Evolutionary conservation across 1,139 yeast genomes (phyloP).

Genomic region (Candida labiduridarum): DNA sequence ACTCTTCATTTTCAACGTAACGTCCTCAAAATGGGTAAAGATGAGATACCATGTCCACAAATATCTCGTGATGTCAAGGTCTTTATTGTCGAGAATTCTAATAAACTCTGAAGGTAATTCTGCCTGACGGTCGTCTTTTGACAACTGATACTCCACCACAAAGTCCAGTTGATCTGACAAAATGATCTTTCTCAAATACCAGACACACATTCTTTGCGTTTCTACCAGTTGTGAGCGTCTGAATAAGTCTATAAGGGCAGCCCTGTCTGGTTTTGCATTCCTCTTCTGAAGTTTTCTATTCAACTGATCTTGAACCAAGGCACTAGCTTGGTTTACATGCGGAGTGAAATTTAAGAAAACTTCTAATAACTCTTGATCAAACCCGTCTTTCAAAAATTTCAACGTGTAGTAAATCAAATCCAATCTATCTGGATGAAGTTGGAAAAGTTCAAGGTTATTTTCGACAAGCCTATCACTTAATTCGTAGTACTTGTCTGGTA

Average conservation of each 20-base stretch:
- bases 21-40: conserved; percentile 63
- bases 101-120: conserved; percentile 40
- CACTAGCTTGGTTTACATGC: conserved; percentile 31
- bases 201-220: conserved; percentile 40
- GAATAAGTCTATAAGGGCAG: conserved; percentile 26
- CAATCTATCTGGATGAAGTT: conserved; percentile 36
- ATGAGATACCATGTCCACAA: conserved; percentile 74
- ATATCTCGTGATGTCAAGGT: conserved; percentile 39
- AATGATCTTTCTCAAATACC: conserved; percentile 38
- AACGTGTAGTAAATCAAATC: conserved; percentile 53
- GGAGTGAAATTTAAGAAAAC: conserved; percentile 21
- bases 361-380: conserved; percentile 41
- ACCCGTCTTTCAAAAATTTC: conserved; percentile 32
- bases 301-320: conserved; percentile 35
- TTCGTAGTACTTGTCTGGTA: conserved; percentile 38
- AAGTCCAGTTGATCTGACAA: conserved; percentile 51
- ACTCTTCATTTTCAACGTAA: conserved; percentile 65
- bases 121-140: conserved; percentile 29
- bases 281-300: conserved; percentile 22
- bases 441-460: conserved; percentile 54
- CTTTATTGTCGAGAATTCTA: conserved; percentile 16
- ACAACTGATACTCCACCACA: conserved; percentile 63
- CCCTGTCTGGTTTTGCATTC: conserved; percentile 18
- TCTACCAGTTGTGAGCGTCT: conserved; percentile 23
- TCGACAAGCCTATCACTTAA: conserved; percentile 42